A percentile compares a stretch with the other conserved stretches of the same genome.
Evolutionary conservation across 805 yeast genomes (phyloP).

Genomic region (Candida takata): DNA sequence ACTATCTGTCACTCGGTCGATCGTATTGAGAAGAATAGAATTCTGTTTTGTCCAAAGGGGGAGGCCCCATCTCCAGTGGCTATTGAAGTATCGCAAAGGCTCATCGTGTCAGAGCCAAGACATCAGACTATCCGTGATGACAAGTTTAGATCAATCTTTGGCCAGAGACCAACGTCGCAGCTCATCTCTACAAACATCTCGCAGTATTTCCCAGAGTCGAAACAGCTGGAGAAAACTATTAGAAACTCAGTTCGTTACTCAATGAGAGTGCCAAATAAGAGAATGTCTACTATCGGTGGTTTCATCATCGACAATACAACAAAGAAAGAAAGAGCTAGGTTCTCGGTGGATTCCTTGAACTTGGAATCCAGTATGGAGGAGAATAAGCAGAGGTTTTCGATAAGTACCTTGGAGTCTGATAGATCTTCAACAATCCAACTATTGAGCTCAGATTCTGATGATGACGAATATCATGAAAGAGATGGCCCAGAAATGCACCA

Average conservation of each 20-base stretch:
- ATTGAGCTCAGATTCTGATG: slow-evolving; percentile 16
- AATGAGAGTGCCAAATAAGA: slow-evolving; percentile 42
- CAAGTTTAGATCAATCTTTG: slow-evolving; percentile 43
- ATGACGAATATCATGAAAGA: too few species aligned
- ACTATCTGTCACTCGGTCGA: slow-evolving; percentile 75
- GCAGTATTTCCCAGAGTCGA: slow-evolving; percentile 87
- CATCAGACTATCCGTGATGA: slow-evolving; percentile 3
- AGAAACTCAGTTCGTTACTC: slow-evolving; percentile 80
- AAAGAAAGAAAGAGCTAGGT: slow-evolving; percentile 45
- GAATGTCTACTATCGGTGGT: slow-evolving; percentile 54
- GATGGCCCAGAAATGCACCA: slow-evolving; percentile 1
- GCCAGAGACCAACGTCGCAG: slow-evolving; percentile 91
- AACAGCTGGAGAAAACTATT: slow-evolving; percentile 68
- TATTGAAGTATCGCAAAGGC: slow-evolving; percentile 44
- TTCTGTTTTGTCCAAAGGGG: slow-evolving; percentile 54
- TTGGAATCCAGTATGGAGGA: slow-evolving; percentile 26
- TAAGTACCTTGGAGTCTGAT: slow-evolving; percentile 18
- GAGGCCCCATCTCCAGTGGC: slow-evolving; percentile 61
- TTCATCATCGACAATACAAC: slow-evolving; percentile 47
- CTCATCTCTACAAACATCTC: slow-evolving; percentile 82
- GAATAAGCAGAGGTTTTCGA: slow-evolving; percentile 20
- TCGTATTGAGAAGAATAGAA: slow-evolving; percentile 61
- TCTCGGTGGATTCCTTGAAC: slow-evolving; percentile 26
- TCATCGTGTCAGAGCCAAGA: slow-evolving; percentile 20
- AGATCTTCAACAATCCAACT: slow-evolving; percentile 23